Conservation (phyloP, 441 rosid genomes). For the Pelargonium fulgidum region DNA sequence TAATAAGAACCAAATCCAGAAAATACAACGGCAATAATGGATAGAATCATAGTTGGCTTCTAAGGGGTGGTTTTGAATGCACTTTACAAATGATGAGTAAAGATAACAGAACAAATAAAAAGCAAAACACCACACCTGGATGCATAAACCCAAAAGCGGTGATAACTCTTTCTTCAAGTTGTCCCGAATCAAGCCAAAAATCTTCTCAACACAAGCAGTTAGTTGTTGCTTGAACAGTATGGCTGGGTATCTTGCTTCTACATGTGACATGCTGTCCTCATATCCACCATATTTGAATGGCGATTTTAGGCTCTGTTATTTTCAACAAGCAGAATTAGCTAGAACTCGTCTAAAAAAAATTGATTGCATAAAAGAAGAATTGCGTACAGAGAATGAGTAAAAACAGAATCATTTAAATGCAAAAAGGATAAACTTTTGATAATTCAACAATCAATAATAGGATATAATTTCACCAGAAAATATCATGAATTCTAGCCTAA, state of each 20-base stretch:
- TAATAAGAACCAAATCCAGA: too few relatives aligned
- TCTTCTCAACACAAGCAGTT: conserved; percentile 98
- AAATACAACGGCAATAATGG: too few relatives aligned
- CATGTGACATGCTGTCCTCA: conserved; percentile 66
- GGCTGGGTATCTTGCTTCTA: conserved; percentile 97
- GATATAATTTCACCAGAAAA: not conserved
- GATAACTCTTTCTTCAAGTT: conserved; percentile 89
- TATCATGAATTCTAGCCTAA: not conserved
- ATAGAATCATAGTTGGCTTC: too few relatives aligned
- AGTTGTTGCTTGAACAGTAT: conserved; percentile 89
- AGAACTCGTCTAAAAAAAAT: not conserved
- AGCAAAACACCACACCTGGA: conserved; percentile 55
- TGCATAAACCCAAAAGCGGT: conserved; percentile 74
- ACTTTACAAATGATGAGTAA: too few relatives aligned
- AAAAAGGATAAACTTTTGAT: not conserved
- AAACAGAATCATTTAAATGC: not conserved
- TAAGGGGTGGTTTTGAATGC: too few relatives aligned
- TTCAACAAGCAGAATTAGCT: conserved; percentile 3
- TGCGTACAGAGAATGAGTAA: too few relatives aligned
- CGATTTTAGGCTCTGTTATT: conserved; percentile 66
- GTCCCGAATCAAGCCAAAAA: conserved; percentile 94
- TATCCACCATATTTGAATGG: conserved; percentile 66
- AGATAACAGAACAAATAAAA: not conserved
- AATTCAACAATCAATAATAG: not conserved
- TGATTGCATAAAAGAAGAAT: conserved; percentile 3